A percentile compares a stretch with the other conserved stretches of the same genome.
phyloP scores from a whole-genome alignment of 371 early-diverging fungal genomes.

The Mucor lusitanicus region DNA sequence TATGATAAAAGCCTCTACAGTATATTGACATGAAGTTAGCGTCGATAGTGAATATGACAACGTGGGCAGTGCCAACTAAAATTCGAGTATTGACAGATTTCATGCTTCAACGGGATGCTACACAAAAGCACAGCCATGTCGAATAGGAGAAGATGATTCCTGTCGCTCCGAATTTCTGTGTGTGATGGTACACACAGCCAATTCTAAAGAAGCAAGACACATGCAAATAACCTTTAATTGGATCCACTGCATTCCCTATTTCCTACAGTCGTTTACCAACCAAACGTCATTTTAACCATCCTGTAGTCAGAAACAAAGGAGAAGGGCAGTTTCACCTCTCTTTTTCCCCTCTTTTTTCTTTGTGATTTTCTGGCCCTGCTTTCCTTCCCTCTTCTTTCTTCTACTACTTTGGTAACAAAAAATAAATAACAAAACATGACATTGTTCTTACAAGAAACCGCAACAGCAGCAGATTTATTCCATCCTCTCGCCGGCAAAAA shows the following conservation, averaged over 20 bases:
- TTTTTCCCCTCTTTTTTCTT: background rate
- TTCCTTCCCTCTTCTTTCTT: background rate
- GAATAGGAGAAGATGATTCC: background rate
- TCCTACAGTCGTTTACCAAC: background rate
- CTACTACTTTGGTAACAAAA: background rate
- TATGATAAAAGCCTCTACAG: no score
- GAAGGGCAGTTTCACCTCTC: background rate
- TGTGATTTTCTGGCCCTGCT: background rate
- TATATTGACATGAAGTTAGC: no score
- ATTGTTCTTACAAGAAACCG: slow-evolving; percentile 20
- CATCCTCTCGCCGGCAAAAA: background rate
- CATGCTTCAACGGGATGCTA: no score
- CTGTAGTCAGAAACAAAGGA: background rate
- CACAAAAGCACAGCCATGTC: background rate
- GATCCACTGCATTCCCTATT: background rate
- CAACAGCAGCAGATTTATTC: slow-evolving; percentile 9
- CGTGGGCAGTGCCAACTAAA: no score
- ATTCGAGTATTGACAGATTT: no score
- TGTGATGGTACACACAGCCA: background rate
- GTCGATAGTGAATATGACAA: no score
- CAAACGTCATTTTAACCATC: background rate
- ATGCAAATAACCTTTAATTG: background rate
- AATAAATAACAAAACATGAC: slow-evolving; percentile 21
- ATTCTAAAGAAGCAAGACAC: background rate
- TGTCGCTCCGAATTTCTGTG: background rate